Conservation (phyloP, 306 rosid species). For the Rubus idaeus region DNA sequence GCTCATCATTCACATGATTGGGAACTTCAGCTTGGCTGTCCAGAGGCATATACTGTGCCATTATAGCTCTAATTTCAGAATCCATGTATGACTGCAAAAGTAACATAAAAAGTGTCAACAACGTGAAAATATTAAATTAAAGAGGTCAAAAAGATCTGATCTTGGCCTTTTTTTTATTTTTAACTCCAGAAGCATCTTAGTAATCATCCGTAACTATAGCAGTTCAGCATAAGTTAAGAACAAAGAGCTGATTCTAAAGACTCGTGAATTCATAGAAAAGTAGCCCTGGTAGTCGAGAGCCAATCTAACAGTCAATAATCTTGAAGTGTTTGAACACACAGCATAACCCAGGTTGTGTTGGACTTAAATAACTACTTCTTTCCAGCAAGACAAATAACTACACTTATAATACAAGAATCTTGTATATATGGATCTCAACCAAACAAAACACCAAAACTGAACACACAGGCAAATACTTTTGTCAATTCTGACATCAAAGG, state of each 20-base stretch:
- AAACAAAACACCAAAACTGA: neutral
- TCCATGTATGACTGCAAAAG: conserved; percentile 93
- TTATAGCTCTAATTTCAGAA: conserved; percentile 96
- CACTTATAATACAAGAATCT: neutral
- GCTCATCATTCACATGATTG: conserved; percentile 61
- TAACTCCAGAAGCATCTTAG: neutral
- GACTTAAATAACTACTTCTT: neutral
- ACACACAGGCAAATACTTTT: neutral
- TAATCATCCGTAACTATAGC: neutral
- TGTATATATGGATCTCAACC: neutral
- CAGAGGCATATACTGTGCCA: conserved; percentile 99
- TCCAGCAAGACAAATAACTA: neutral
- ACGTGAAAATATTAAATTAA: neutral
- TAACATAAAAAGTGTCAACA: conserved; percentile 25
- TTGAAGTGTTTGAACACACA: neutral
- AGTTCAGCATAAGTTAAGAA: neutral
- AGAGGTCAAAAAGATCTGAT: neutral
- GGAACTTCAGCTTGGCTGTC: conserved; percentile 90
- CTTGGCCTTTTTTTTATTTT: neutral
- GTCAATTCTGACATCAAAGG: conserved; percentile 1
- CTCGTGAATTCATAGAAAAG: neutral
- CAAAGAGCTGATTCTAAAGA: neutral
- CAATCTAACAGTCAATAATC: neutral
- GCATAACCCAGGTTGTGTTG: neutral
- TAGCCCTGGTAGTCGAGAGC: neutral